Conservation (phyloP, 345 rosid species). For the Noccaea bulbosa region DNA sequence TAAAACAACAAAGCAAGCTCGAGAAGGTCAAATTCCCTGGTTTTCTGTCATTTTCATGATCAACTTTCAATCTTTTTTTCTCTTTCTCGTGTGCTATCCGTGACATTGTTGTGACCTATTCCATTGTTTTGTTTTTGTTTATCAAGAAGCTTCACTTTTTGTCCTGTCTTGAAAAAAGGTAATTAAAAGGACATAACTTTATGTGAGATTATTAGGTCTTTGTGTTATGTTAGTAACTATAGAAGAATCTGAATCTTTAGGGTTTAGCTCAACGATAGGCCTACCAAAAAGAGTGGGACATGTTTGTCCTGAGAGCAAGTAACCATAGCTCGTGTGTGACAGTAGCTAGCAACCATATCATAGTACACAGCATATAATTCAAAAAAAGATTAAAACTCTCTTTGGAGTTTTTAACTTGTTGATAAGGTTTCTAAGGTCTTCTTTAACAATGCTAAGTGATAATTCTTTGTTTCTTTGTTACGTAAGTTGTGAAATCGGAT, state of each 20-base stretch:
- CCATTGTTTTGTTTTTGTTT: conserved; percentile 24
- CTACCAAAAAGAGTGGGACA: conserved; percentile 34
- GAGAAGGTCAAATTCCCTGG: background rate
- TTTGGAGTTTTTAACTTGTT: conserved; percentile 15
- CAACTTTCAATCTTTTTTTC: conserved; percentile 14
- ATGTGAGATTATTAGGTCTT: conserved; percentile 28
- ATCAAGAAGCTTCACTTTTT: background rate
- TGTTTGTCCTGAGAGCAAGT: conserved; percentile 43
- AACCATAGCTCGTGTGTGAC: conserved; percentile 42
- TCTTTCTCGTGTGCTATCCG: conserved; percentile 28
- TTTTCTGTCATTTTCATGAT: conserved; percentile 38
- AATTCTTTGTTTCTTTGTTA: conserved; percentile 24
- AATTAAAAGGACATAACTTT: conserved; percentile 31
- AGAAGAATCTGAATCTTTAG: conserved; percentile 30
- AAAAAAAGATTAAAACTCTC: background rate
- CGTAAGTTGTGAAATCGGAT: conserved; percentile 2
- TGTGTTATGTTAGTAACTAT: conserved; percentile 21
- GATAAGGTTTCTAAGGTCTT: conserved; percentile 47
- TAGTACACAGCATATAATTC: conserved; percentile 31
- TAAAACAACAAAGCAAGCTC: conserved; percentile 26
- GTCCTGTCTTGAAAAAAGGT: conserved; percentile 27
- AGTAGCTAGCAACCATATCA: conserved; percentile 37
- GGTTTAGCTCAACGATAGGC: conserved; percentile 25
- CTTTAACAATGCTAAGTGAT: conserved; percentile 12
- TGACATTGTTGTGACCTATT: conserved; percentile 23